Evolutionary conservation across 768 basidiomycete genomes (phyloP).

Genomic region (Chalciporus piperatus): DNA sequence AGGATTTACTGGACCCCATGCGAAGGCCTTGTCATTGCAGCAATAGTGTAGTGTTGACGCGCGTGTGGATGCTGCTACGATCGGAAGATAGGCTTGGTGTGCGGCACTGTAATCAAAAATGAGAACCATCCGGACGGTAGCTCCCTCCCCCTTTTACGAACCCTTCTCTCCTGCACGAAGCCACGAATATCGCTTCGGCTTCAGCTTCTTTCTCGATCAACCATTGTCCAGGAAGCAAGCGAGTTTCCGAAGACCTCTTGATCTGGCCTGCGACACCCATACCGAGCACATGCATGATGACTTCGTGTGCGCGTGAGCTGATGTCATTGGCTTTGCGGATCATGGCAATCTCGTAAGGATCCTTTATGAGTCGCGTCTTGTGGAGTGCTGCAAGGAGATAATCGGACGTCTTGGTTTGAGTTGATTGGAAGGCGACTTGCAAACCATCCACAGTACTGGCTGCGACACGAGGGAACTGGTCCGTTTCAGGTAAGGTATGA

Average conservation of each 20-base stretch:
- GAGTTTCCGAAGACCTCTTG: conserved; percentile 39
- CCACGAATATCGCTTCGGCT: conserved; percentile 91
- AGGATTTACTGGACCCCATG: conserved; percentile 71
- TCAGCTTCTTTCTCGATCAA: conserved; percentile 89
- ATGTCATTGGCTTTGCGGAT: conserved; percentile 84
- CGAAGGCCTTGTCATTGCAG: conserved; percentile 85
- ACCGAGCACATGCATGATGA: conserved; percentile 89
- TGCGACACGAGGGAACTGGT: conserved; percentile 19
- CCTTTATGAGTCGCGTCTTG: conserved; percentile 75
- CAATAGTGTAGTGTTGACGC: conserved; percentile 94
- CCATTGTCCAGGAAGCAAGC: conserved; percentile 76
- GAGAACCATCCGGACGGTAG: not conserved
- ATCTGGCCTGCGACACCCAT: conserved; percentile 61
- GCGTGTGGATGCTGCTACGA: conserved; percentile 82
- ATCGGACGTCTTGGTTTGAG: conserved; percentile 16
- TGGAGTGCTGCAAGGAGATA: conserved; percentile 81
- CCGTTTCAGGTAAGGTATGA: conserved; percentile 56
- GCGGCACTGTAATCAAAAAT: conserved; percentile 49
- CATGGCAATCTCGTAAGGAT: conserved; percentile 63
- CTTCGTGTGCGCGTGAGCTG: conserved; percentile 86
- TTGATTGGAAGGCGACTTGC: not conserved
- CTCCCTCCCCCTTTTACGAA: conserved; percentile 23
- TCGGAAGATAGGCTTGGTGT: conserved; percentile 90
- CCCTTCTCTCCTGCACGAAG: conserved; percentile 87
- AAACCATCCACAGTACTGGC: conserved; percentile 8